Conservation (phyloP, 2,329 filamentous ascomycete species). For the Colletotrichum lini region DNA sequence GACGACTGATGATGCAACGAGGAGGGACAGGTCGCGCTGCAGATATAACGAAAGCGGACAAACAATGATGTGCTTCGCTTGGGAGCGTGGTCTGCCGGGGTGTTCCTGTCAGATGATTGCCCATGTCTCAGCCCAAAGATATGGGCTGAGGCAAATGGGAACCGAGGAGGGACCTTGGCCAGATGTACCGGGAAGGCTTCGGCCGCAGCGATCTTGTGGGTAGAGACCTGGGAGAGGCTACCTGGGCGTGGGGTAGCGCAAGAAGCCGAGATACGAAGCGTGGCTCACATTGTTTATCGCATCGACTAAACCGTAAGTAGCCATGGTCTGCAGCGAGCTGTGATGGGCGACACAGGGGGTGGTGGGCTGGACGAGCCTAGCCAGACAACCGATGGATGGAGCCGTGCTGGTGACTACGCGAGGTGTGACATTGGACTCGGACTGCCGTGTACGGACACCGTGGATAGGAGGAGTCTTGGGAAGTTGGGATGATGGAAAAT, state of each 20-base stretch:
- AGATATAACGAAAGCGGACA: constrained; percentile 3
- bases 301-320: constrained; percentile 26
- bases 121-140: constrained; percentile 29
- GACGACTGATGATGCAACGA: not conserved
- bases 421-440: constrained; percentile 6
- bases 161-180: constrained; percentile 5
- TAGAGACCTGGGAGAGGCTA: constrained; percentile 18
- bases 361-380: constrained; percentile 10
- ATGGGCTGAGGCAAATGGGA: constrained; percentile 4
- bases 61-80: not conserved
- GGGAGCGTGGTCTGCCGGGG: not conserved
- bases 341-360: not conserved
- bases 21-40: not conserved
- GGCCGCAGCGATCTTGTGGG: constrained; percentile 3
- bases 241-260: constrained; percentile 9
- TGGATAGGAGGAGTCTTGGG: not conserved
- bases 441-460: not conserved
- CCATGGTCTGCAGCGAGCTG: not conserved
- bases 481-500: not conserved
- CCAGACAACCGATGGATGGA: constrained; percentile 28
- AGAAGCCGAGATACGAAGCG: constrained; percentile 19
- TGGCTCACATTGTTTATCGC: constrained; percentile 9
- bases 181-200: constrained; percentile 5
- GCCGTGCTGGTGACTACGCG: constrained; percentile 27
- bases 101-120: constrained; percentile 33